Evolutionary conservation across 129 eudicot species (phyloP).

Genomic region (Glebionis coronaria): DNA sequence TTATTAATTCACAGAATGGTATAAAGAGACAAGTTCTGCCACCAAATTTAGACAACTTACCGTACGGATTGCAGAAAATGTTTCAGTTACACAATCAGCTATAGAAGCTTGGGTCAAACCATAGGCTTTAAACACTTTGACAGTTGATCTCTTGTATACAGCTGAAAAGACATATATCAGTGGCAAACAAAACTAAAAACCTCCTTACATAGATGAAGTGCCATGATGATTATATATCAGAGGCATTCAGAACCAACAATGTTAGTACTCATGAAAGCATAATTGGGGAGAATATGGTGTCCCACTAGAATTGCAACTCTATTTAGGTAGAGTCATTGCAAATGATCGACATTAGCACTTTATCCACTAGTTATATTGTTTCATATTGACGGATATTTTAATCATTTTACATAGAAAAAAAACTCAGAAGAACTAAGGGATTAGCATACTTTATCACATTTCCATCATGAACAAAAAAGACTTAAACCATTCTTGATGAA

Average conservation of each 20-base stretch:
- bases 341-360: background rate
- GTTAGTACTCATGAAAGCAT: too few species aligned
- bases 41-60: constrained; percentile 44
- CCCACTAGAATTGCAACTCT: too few species aligned
- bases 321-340: background rate
- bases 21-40: background rate
- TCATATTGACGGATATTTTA: background rate
- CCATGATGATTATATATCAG: background rate
- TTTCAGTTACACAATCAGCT: constrained; percentile 92
- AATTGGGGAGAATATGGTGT: too few species aligned
- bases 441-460: too few species aligned
- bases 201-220: background rate
- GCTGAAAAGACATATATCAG: constrained; percentile 43
- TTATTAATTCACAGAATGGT: background rate
- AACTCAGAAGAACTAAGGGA: too few species aligned
- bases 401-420: background rate
- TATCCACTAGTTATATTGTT: background rate
- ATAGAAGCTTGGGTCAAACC: constrained; percentile 82
- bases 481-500: background rate
- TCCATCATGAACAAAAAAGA: too few species aligned
- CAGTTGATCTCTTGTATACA: constrained; percentile 82
- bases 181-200: constrained; percentile 1
- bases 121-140: constrained; percentile 88
- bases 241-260: too few species aligned
- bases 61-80: constrained; percentile 93